A percentile compares a stretch with the other conserved stretches of the same genome.
Evolutionary conservation across 2,329 filamentous ascomycete species (phyloP).

Genomic region (Neoscytalidium dimidiatum): DNA sequence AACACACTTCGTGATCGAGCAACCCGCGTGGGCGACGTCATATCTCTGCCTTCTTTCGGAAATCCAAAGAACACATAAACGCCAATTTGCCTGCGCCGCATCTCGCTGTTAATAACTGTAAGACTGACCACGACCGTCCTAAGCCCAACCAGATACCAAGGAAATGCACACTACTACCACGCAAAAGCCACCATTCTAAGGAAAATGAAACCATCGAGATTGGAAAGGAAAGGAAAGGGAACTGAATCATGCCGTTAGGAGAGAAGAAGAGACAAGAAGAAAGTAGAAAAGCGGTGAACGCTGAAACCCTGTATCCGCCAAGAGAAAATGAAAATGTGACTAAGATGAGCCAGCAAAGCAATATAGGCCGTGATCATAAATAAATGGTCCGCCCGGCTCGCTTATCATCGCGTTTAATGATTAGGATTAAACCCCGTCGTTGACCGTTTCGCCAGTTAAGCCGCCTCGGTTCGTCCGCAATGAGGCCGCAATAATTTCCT

Average conservation of each 20-base stretch:
- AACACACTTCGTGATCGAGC: constrained; percentile 1
- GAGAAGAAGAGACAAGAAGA: not conserved
- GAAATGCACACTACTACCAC: constrained; percentile 1
- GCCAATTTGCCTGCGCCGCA: not conserved
- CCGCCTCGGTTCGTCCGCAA: not conserved
- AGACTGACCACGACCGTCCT: not conserved
- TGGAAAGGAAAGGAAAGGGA: not conserved
- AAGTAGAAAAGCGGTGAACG: not conserved
- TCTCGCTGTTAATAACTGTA: not conserved
- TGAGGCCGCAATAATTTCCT: not conserved
- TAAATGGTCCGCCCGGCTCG: not conserved
- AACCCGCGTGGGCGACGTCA: constrained; percentile 14
- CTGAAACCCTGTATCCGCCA: constrained; percentile 8
- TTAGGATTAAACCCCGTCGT: not conserved
- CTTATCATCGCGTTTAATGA: not conserved
- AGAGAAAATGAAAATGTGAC: constrained; percentile 3
- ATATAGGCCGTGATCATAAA: not conserved
- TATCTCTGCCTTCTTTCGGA: constrained; percentile 10
- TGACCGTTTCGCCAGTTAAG: not conserved
- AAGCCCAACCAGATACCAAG: not conserved
- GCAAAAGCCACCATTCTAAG: not conserved
- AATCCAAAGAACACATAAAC: not conserved
- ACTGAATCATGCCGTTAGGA: constrained; percentile 1
- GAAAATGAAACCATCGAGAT: not conserved
- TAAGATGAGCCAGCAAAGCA: not conserved